Percentiles rank a stretch among this genome's conserved stretches.
Evolutionary conservation across 2,329 filamentous ascomycete species (phyloP).

Genomic region (Claviceps quebecensis): DNA sequence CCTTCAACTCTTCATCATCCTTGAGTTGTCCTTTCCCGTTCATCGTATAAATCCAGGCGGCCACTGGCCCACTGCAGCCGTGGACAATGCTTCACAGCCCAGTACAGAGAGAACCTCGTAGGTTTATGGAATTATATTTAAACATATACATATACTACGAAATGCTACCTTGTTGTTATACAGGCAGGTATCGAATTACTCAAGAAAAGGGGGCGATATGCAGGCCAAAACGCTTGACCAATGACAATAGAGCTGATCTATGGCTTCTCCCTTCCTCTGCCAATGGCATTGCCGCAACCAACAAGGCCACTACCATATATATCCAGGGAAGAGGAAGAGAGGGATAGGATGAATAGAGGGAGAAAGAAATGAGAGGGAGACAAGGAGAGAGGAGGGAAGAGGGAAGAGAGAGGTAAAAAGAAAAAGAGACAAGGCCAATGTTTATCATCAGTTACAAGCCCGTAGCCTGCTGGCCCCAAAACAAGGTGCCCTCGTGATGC

Average conservation of each 20-base stretch:
- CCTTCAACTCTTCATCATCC: no score
- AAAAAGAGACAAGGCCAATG: not conserved
- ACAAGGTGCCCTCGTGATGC: constrained; percentile 11
- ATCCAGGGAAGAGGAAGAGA: not conserved
- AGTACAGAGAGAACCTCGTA: no score
- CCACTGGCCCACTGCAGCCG: no score
- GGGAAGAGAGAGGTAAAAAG: not conserved
- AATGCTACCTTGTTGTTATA: no score
- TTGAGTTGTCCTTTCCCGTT: no score
- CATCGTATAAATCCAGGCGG: no score
- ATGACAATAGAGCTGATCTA: not conserved
- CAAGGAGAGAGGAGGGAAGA: not conserved
- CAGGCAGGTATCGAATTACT: no score
- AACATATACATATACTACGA: no score
- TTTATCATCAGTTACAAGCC: not conserved
- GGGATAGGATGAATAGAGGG: not conserved
- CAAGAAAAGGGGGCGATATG: not conserved
- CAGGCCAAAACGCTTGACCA: not conserved
- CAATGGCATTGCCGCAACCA: not conserved
- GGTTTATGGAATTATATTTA: no score
- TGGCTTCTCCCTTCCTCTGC: not conserved
- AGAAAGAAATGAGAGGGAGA: not conserved
- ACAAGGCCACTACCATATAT: not conserved
- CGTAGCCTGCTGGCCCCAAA: constrained; percentile 11
- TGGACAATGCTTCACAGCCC: no score